Evolutionary conservation across 768 basidiomycete genomes (phyloP).

Genomic region (Tricholoma flavovirens): DNA sequence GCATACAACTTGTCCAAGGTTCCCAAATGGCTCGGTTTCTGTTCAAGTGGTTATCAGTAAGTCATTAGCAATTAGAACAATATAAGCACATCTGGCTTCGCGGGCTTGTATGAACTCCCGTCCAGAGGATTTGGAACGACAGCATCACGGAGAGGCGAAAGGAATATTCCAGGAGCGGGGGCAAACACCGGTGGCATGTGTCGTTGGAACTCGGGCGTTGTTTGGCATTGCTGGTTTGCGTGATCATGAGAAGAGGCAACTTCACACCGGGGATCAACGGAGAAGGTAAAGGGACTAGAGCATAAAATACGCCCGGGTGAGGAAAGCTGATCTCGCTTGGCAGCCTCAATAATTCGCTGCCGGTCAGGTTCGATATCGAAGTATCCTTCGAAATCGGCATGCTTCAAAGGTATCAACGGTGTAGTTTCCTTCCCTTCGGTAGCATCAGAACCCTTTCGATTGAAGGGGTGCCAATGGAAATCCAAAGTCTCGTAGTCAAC

Average conservation of each 20-base stretch:
- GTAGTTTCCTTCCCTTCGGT: background rate
- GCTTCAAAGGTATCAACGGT: background rate
- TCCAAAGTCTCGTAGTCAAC: constrained; percentile 38
- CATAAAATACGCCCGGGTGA: constrained; percentile 11
- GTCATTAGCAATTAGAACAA: background rate
- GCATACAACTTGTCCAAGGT: background rate
- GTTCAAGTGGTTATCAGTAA: background rate
- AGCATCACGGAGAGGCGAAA: constrained; percentile 27
- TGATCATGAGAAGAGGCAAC: background rate
- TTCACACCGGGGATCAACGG: constrained; percentile 11
- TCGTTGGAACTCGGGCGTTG: constrained; percentile 4
- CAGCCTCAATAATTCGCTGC: background rate
- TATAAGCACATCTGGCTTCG: background rate
- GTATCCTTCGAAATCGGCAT: background rate
- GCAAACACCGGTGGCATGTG: constrained; percentile 22
- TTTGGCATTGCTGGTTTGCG: background rate
- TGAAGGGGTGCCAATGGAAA: constrained; percentile 55
- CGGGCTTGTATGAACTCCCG: background rate
- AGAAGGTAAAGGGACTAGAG: constrained; percentile 25
- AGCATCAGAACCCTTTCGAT: constrained; percentile 20
- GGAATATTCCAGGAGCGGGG: constrained; percentile 32
- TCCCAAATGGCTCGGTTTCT: background rate
- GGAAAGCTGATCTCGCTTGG: background rate
- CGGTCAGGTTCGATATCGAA: background rate
- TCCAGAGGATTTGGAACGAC: background rate